Conservation (phyloP, 1,284 basidiomycete genomes). For the Malassezia vespertilionis region DNA sequence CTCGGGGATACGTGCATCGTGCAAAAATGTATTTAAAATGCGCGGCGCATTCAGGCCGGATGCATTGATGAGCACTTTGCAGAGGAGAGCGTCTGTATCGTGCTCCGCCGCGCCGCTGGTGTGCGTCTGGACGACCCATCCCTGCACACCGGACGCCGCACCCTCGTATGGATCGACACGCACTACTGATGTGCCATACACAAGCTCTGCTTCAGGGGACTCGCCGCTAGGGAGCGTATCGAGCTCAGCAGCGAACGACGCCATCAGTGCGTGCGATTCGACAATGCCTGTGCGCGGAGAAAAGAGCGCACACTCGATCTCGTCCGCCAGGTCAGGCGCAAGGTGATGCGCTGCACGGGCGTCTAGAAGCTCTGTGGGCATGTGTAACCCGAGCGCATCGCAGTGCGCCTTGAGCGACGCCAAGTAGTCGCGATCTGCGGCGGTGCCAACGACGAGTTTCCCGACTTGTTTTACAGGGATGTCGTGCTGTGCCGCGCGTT, state of each 20-base stretch:
- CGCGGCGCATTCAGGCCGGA: constrained; percentile 60
- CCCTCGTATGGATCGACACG: constrained; percentile 57
- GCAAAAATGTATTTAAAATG: constrained; percentile 33
- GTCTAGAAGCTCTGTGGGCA: constrained; percentile 56
- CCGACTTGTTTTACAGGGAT: constrained; percentile 67
- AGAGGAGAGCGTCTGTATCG: constrained; percentile 62
- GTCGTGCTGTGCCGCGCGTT: constrained; percentile 49
- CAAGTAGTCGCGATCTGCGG: constrained; percentile 22
- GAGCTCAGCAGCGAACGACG: constrained; percentile 68
- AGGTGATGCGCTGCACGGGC: constrained; percentile 62
- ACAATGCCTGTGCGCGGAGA: constrained; percentile 83
- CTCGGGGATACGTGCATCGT: constrained; percentile 8
- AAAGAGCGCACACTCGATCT: constrained; percentile 65
- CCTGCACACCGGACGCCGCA: constrained; percentile 38
- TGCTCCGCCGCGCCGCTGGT: constrained; percentile 28
- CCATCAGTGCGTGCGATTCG: constrained; percentile 68
- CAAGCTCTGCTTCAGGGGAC: constrained; percentile 61
- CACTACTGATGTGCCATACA: constrained; percentile 73
- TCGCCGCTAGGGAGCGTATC: constrained; percentile 45
- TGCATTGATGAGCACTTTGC: constrained; percentile 73
- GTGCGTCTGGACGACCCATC: constrained; percentile 54
- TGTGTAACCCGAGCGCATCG: constrained; percentile 44
- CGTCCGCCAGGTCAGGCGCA: constrained; percentile 67
- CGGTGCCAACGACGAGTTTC: constrained; percentile 53
- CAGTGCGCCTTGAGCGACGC: constrained; percentile 26